Evolutionary conservation across 352 stramenopile genomes (phyloP), one percentile per base, ranked within the genome.

Genomic region (Pythium dissimile): DNA sequence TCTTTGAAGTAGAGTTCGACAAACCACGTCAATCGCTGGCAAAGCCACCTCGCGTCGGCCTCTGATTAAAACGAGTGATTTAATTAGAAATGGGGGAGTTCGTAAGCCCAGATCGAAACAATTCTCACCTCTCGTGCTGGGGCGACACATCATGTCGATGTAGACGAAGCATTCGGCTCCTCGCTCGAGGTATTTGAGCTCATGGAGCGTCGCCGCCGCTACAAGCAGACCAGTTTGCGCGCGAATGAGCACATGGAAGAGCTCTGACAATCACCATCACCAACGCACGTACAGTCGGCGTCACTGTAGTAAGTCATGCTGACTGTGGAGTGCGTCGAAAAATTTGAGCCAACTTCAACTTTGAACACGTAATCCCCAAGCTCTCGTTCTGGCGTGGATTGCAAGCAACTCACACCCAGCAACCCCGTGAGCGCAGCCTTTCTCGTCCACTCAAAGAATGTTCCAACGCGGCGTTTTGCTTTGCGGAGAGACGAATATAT

Each of bases 121-220:
- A 23, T 34, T 43, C 44, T n/a, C 41, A 89, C 80, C 75, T 73
- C 77, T 75, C 1, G 73, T 77, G 35, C 80, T 71, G 26, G 48
- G 72, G 27, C 69, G 72, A 43, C 75, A 87, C 13, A 70, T 37
- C 7, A 91, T 46, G 57, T 91, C 80, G 7, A 89, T 3, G 34
- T 84, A 89, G 9, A 80, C 6, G 35, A 89, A 91, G 43, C 81
- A 91, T 38, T 91, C 77, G 23, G 81, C 81, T 0, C 72, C 81
- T 13, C 77, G 73, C 38, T 89, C 74, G 9, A 88, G 66, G 38
- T 89, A 91, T 54, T 86, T 86, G 9, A 91, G 64, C 30, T 89
- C 77, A 45, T 91, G 73, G 4, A 91, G 67, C 3, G 81, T 85
- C 4, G 76, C 65, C 2, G 78, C 76, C 52, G 81, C 78, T 90